A percentile compares a stretch with the other conserved stretches of the same genome.
phyloP scores from a whole-genome alignment of 495 filamentous ascomycete genomes.

The Clavariopsis aquatica region DNA sequence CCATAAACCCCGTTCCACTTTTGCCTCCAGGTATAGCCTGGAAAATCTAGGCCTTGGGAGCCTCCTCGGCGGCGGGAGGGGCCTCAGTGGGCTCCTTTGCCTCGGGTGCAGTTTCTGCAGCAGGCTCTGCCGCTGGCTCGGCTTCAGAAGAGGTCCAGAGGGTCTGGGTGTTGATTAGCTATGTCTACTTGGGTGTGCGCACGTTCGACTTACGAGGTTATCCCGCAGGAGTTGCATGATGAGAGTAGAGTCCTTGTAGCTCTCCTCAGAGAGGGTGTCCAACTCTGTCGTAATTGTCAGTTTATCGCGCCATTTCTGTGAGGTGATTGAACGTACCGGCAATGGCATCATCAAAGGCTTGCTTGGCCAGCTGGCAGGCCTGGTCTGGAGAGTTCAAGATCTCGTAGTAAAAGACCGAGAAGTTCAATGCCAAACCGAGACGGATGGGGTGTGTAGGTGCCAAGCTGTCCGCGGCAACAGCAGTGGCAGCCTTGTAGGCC shows the following conservation, averaged over 20 bases:
- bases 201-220: conserved; percentile 75
- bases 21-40: conserved; percentile 19
- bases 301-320: conserved; percentile 1
- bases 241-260: conserved; percentile 99
- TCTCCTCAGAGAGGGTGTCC: conserved; percentile 97
- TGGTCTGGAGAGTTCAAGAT: conserved; percentile 98
- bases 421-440: conserved; percentile 96
- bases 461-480: conserved; percentile 95
- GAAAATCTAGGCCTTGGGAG: conserved; percentile 34
- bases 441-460: conserved; percentile 98
- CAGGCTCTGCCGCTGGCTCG: conserved; percentile 54
- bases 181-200: neutral
- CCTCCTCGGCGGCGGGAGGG: conserved; percentile 39
- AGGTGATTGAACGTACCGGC: conserved; percentile 50
- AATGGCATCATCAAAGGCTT: conserved; percentile 98
- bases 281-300: conserved; percentile 65
- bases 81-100: conserved; percentile 26
- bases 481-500: conserved; percentile 99
- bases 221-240: conserved; percentile 99
- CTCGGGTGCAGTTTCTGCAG: conserved; percentile 22
- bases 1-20: conserved; percentile 37
- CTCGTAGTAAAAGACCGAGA: conserved; percentile 99
- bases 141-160: conserved; percentile 99
- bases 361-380: conserved; percentile 98
- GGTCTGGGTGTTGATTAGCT: conserved; percentile 59